Evolutionary conservation across 805 yeast genomes (phyloP).

Genomic region (Barnettozyma populi): DNA sequence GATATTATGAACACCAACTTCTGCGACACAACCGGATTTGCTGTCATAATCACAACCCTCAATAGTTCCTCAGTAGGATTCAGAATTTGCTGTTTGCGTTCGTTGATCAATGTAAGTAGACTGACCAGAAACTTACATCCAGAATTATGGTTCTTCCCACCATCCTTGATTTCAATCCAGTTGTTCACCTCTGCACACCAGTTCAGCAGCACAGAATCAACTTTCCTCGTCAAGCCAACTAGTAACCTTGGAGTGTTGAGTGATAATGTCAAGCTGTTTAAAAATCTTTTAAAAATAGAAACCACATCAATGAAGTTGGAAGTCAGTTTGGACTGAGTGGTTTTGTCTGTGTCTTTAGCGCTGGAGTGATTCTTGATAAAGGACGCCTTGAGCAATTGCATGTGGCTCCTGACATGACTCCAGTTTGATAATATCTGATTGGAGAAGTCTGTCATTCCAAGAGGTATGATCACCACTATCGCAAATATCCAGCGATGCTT

Average conservation of each 20-base stretch:
- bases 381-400: constrained; percentile 25
- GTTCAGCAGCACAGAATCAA: constrained; percentile 26
- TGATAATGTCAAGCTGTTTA: constrained; percentile 27
- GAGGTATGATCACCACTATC: constrained; percentile 28
- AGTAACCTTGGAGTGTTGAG: constrained; percentile 33
- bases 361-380: constrained; percentile 20
- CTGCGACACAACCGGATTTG: constrained; percentile 56
- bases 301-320: constrained; percentile 21
- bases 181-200: constrained; percentile 36
- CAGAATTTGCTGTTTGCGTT: constrained; percentile 13
- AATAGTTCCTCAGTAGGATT: constrained; percentile 28
- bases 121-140: constrained; percentile 23
- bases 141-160: constrained; percentile 22
- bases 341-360: neutral
- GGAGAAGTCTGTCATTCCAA: constrained; percentile 22
- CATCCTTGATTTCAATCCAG: constrained; percentile 40
- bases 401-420: constrained; percentile 26
- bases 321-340: constrained; percentile 7
- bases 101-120: constrained; percentile 16
- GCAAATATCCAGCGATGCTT: constrained; percentile 25
- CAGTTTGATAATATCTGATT: constrained; percentile 30
- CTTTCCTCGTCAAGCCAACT: constrained; percentile 26
- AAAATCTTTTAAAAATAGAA: constrained; percentile 25
- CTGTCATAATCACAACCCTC: constrained; percentile 51
- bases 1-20: constrained; percentile 48